Evolutionary conservation across 169 alveolate genomes (phyloP).

Genomic region (Plasmodium knowlesi): DNA sequence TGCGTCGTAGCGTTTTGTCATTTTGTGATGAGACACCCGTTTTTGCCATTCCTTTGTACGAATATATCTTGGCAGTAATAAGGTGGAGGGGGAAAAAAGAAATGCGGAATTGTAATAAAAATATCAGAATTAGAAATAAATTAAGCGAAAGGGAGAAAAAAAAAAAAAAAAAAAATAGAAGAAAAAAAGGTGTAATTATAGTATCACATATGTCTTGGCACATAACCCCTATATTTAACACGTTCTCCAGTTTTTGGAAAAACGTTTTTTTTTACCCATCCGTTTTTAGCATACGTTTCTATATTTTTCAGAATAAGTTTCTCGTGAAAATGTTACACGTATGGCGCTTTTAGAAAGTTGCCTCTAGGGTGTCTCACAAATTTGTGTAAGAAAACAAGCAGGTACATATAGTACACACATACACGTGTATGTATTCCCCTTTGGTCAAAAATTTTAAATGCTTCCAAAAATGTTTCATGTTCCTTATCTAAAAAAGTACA

Average conservation of each 20-base stretch:
- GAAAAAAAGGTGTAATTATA: background rate
- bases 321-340: background rate
- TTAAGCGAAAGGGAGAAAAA: background rate
- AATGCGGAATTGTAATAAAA: background rate
- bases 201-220: background rate
- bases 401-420: background rate
- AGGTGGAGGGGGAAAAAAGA: background rate
- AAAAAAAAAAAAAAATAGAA: background rate
- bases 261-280: background rate
- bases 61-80: background rate
- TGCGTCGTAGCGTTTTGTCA: background rate
- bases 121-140: background rate
- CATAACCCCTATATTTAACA: conserved; percentile 6
- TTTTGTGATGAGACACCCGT: background rate
- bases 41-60: background rate
- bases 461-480: background rate
- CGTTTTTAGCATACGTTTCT: background rate
- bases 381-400: background rate
- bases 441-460: background rate
- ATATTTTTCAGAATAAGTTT: background rate
- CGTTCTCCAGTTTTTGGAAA: background rate
- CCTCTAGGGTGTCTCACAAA: background rate
- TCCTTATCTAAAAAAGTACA: background rate
- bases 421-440: background rate
- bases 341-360: background rate